A percentile compares a stretch with the other conserved stretches of the same genome.
Evolutionary conservation across 2,329 filamentous ascomycete genomes (phyloP).

Genomic region (Fusarium temperatum): DNA sequence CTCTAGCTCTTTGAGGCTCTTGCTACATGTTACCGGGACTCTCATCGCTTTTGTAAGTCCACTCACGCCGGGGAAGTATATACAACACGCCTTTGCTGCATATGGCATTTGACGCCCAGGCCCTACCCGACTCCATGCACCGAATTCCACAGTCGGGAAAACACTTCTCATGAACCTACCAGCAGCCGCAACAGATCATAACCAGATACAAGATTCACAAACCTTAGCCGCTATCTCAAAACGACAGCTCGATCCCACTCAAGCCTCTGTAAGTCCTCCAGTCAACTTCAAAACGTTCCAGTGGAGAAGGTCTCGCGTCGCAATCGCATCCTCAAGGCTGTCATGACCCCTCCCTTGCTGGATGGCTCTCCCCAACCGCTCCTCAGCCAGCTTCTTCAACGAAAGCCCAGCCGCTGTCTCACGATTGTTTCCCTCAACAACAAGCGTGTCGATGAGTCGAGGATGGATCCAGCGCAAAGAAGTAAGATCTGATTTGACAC

Average conservation of each 20-base stretch:
- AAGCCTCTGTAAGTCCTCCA: background rate
- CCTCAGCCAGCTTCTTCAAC: constrained; percentile 9
- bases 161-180: rapidly evolving
- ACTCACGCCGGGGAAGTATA: rapidly evolving
- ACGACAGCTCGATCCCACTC: rapidly evolving
- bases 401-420: background rate
- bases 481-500: constrained; percentile 24
- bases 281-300: constrained; percentile 2
- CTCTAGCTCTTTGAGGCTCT: too few species aligned
- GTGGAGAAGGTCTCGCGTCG: constrained; percentile 18
- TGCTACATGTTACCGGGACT: rapidly evolving
- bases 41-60: rapidly evolving
- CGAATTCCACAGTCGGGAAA: rapidly evolving
- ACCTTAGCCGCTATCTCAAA: too few species aligned
- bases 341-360: constrained; percentile 14
- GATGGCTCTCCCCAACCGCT: background rate
- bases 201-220: rapidly evolving
- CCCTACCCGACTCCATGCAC: background rate
- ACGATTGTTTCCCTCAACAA: background rate
- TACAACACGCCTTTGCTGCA: background rate
- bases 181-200: rapidly evolving
- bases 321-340: constrained; percentile 24
- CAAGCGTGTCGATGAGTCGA: constrained; percentile 12
- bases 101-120: too few species aligned
- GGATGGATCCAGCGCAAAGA: constrained; percentile 22